Conservation (phyloP, 1,284 basidiomycete genomes). For the Pholiota adiposa region DNA sequence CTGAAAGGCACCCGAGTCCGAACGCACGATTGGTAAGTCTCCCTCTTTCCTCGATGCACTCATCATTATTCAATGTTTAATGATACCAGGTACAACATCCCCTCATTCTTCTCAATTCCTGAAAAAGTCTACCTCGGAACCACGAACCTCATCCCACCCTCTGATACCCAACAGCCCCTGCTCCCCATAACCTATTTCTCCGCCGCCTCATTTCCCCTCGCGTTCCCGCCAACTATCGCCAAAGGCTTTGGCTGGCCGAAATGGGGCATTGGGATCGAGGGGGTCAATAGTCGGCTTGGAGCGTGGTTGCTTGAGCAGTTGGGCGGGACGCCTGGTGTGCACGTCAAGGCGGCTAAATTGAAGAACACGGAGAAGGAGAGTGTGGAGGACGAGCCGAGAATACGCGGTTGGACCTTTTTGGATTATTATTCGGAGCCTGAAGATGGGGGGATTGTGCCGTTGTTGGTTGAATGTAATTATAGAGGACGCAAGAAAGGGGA, state of each 20-base stretch:
- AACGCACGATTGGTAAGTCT: slow-evolving; percentile 81
- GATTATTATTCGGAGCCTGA: slow-evolving; percentile 71
- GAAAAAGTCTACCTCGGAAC: slow-evolving; percentile 73
- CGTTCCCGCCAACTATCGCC: slow-evolving; percentile 74
- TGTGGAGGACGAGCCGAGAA: slow-evolving; percentile 36
- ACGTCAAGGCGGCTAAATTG: not conserved
- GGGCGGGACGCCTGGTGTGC: slow-evolving; percentile 20
- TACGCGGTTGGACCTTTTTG: slow-evolving; percentile 74
- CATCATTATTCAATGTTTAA: no score
- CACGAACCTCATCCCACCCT: slow-evolving; percentile 51
- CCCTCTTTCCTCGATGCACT: not conserved
- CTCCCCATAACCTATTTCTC: slow-evolving; percentile 79
- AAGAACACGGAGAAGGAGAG: slow-evolving; percentile 24
- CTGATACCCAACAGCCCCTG: slow-evolving; percentile 43
- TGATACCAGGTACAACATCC: slow-evolving; percentile 71
- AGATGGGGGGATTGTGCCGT: slow-evolving; percentile 54
- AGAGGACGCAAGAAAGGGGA: slow-evolving; percentile 50
- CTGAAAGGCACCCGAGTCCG: slow-evolving; percentile 69
- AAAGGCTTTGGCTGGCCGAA: slow-evolving; percentile 82
- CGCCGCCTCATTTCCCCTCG: slow-evolving; percentile 81
- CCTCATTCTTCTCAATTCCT: slow-evolving; percentile 76
- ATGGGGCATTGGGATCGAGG: slow-evolving; percentile 76
- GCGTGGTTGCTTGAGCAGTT: slow-evolving; percentile 69
- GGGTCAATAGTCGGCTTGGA: slow-evolving; percentile 77
- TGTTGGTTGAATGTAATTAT: slow-evolving; percentile 81